Evolutionary conservation across 768 basidiomycete species (phyloP).

Genomic region (Panaeolus papilionaceus): DNA sequence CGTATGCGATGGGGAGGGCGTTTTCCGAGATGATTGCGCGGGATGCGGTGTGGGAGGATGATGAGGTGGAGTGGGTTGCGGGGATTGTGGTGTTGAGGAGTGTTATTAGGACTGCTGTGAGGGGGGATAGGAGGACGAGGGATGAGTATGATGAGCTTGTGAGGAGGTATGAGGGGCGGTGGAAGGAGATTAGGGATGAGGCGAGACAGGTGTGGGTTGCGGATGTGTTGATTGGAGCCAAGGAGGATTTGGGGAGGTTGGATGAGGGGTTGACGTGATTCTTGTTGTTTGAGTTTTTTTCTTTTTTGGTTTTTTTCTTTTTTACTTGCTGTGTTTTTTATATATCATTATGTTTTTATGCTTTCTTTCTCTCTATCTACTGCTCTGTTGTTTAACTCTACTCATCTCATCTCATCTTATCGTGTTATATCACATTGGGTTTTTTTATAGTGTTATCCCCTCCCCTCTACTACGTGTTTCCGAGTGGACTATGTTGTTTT

Average conservation of each 20-base stretch:
- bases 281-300: too few relatives aligned
- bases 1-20: slow-evolving; percentile 48
- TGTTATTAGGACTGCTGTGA: slow-evolving; percentile 59
- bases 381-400: neutral
- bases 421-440: too few relatives aligned
- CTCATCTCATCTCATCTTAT: too few relatives aligned
- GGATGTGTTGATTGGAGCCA: slow-evolving; percentile 27
- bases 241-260: slow-evolving; percentile 13
- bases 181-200: slow-evolving; percentile 77
- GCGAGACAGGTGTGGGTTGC: slow-evolving; percentile 66
- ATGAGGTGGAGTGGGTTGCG: slow-evolving; percentile 74
- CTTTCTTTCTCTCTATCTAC: neutral
- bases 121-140: slow-evolving; percentile 52
- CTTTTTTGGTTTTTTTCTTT: slow-evolving; percentile 10
- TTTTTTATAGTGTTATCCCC: too few relatives aligned
- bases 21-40: slow-evolving; percentile 67
- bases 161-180: slow-evolving; percentile 64
- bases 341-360: slow-evolving; percentile 3
- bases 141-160: slow-evolving; percentile 62
- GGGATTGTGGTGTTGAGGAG: slow-evolving; percentile 64
- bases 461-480: too few relatives aligned
- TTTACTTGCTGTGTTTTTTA: neutral
- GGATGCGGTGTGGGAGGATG: slow-evolving; percentile 70
- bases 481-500: too few relatives aligned
- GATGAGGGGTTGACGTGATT: neutral